Evolutionary conservation across 192 early-diverging fungal species (phyloP), one percentile per base, ranked within the genome.

Genomic region (Coemansia sp.): DNA sequence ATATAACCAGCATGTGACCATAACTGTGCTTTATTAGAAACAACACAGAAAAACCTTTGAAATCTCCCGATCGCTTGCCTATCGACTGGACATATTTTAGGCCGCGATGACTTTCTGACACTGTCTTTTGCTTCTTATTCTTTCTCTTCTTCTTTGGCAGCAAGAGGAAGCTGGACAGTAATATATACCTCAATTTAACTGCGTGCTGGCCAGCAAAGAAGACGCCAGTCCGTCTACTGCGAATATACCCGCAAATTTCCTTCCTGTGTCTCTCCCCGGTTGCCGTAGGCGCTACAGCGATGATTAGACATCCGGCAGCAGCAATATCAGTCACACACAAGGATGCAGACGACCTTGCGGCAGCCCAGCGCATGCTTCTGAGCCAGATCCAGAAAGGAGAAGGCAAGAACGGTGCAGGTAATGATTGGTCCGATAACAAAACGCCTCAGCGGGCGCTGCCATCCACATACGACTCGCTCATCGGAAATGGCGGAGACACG

Each of bases 241-340:
- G 20, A 11, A 54, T 25, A 25, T 57, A 57, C 22, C 13, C 55
- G 7, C 16, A 9, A 57, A 20, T 22, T 45, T 2, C 14, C 11
- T 25, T 6, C 22, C 50, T 22, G 1, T 2, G 25, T 54, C 51
- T 8, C n/a, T 50, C 8, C 4, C 32, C 51, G 22, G 8, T 54
- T 54, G 51, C 9, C 14, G 7, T 54, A 54, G 12, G 20, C 20
- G 20, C 19, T 2, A 54, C 25, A 54, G 39, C 39, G 5, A 82
- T 77, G 80, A 73, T 82, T 62, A 66, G 80, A 38, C 71, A 77
- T 50, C 80, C 80, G 13, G 71, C 80, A 40, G 68, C 69, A 20
- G 57, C 68, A 20, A 69, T 76, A 17, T 63, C 56, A 2, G 59
- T 82, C n/a, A 64, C 80, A 48, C 75, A 82, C 67, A 74, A 76